Conservation (phyloP, 1,284 basidiomycete species). For the Taiwanofungus camphoratus region DNA sequence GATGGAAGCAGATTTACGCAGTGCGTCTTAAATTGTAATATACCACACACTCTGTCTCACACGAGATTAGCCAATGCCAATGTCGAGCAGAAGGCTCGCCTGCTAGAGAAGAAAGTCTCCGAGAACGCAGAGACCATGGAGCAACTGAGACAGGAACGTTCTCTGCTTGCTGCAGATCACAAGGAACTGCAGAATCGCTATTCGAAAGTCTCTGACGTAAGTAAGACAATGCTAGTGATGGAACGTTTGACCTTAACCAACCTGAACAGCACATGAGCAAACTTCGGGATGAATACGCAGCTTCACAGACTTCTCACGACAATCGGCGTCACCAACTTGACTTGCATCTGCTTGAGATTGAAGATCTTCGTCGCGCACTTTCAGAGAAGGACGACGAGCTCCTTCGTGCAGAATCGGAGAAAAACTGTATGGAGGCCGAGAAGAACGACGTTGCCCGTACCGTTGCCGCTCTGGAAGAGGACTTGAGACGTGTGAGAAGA, state of each 20-base stretch:
- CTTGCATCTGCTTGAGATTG: constrained; percentile 62
- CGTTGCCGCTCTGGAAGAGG: constrained; percentile 59
- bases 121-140: constrained; percentile 67
- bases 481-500: constrained; percentile 60
- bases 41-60: no score
- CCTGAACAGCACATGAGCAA: constrained; percentile 57
- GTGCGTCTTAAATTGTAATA: constrained; percentile 31
- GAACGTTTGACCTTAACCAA: no score
- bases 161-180: constrained; percentile 57
- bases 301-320: constrained; percentile 64
- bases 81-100: constrained; percentile 62
- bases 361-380: constrained; percentile 61
- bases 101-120: constrained; percentile 55
- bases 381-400: constrained; percentile 60
- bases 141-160: constrained; percentile 67
- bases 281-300: constrained; percentile 53
- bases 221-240: constrained; percentile 14
- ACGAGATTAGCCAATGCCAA: constrained; percentile 44
- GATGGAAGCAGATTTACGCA: constrained; percentile 61
- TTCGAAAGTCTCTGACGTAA: constrained; percentile 58
- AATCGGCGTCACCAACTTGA: constrained; percentile 68
- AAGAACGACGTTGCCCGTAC: constrained; percentile 56
- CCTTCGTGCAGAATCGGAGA: constrained; percentile 53
- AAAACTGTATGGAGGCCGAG: constrained; percentile 53
- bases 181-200: constrained; percentile 65